Conservation (phyloP, 2,329 filamentous ascomycete species). For the Pseudopithomyces chartarum region DNA sequence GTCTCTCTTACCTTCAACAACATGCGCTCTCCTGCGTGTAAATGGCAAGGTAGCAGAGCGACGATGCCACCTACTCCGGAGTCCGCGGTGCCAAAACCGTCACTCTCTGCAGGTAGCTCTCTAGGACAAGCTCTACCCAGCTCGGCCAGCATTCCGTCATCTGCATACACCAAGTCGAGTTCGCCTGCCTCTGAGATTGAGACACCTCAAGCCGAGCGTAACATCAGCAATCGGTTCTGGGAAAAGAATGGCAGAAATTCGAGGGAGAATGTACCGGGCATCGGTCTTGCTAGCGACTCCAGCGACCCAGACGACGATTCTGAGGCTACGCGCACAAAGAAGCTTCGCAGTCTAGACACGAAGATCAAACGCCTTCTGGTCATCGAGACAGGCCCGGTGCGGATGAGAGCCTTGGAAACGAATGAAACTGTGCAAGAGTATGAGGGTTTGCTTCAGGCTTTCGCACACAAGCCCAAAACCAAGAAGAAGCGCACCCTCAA, state of each 20-base stretch:
- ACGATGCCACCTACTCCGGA: neutral
- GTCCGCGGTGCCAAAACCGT: neutral
- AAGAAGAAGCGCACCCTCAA: neutral
- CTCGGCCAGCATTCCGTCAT: neutral
- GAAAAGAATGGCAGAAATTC: neutral
- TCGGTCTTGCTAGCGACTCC: constrained; percentile 3
- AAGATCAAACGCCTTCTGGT: neutral
- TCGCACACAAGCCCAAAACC: neutral
- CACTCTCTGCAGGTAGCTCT: neutral
- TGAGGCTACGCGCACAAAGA: neutral
- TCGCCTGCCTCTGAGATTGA: neutral
- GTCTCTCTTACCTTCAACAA: neutral
- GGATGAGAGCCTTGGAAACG: neutral
- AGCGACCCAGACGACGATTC: neutral
- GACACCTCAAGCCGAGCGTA: neutral
- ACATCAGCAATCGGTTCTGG: constrained; percentile 4
- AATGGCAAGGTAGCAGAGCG: neutral
- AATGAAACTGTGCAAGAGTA: neutral
- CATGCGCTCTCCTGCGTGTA: neutral
- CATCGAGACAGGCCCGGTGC: neutral
- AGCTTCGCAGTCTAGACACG: neutral
- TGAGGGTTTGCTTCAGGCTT: neutral
- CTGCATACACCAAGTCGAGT: neutral
- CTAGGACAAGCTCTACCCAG: neutral
- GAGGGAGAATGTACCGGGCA: neutral